Base-by-base conservation (phyloP, 352 stramenopile species). In the Pythium plurisporium region DNA sequence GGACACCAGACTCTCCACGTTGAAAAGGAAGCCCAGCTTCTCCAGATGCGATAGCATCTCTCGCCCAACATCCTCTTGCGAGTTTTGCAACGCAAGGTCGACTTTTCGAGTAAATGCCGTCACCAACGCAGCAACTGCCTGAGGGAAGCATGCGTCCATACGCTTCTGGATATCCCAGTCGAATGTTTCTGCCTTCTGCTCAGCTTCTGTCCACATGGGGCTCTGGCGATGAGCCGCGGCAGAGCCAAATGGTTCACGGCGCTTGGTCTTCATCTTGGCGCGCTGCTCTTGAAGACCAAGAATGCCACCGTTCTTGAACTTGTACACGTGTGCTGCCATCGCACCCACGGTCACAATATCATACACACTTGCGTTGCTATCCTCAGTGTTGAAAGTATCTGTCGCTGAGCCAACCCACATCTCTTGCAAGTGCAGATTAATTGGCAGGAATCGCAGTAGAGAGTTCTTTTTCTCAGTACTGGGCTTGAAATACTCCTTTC, bases 251-350 rank as follows among this genome's bases (percentile, higher is more conserved):
- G 68, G 31, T 38, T 88, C 82, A 20, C 72, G 72, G n/a, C 74
- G 69, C 2, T 80, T 78, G 9, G 78, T 60, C 38, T 89, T 88
- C 26, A 84, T 70, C 65, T 94, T 94, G 5, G 70, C 59, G 26
- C 85, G 74, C 47, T 89, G 79, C 37, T 89, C 73, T 41, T 91
- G 77, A 10, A 94, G 59, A 9, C 77, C 77, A 6, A 91, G 74
- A 42, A 94, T 82, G 12, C 85, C 85, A 14, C 85, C 85, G 55
- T 86, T 89, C 67, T 93, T 93, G 55, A 95, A 95, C 55, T 95
- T 93, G 69, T 94, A 92, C 40, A 94, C 67, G 58, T 93, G 83
- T 2, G 85, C 82, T 14, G 85, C 85, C 82, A 95, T 92, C 17
- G 85, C 85, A 4, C 85, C 85, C 9, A 95, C 85, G 0, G 85